Evolutionary conservation across 768 basidiomycete genomes (phyloP).

Genomic region (Thelephora ganbajun): DNA sequence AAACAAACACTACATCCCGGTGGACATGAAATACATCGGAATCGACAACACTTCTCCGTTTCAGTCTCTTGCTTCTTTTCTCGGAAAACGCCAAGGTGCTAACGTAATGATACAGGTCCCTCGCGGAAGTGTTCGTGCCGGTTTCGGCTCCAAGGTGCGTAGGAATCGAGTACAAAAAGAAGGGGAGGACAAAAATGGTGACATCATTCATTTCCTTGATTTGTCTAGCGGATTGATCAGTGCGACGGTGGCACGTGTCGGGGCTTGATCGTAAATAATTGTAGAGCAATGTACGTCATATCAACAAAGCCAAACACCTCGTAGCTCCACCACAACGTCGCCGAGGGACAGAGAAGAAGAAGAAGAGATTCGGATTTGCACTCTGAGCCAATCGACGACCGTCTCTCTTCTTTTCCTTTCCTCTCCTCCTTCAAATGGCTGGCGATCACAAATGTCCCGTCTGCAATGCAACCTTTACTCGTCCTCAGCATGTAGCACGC

Average conservation of each 20-base stretch:
- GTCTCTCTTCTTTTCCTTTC: constrained; percentile 3
- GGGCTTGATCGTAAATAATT: constrained; percentile 4
- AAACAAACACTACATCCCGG: constrained; percentile 91
- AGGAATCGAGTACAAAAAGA: neutral
- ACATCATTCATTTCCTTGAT: neutral
- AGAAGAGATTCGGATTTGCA: neutral
- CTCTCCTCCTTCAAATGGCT: constrained; percentile 12
- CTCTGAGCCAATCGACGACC: too few relatives aligned
- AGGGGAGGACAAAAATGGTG: neutral
- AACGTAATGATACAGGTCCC: constrained; percentile 30
- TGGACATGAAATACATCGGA: constrained; percentile 64
- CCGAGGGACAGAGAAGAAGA: neutral
- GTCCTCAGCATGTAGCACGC: constrained; percentile 79
- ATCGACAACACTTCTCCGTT: constrained; percentile 60
- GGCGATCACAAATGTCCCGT: constrained; percentile 48
- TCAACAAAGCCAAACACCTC: neutral
- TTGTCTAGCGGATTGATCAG: constrained; percentile 40
- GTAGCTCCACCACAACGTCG: neutral
- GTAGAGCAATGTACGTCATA: neutral
- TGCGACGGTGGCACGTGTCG: constrained; percentile 31
- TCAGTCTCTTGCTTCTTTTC: neutral
- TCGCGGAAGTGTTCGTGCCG: constrained; percentile 82
- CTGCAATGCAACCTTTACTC: constrained; percentile 76
- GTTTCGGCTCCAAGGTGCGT: constrained; percentile 73
- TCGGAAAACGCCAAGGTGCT: neutral